Percentiles rank a stretch among this genome's conserved stretches.
phyloP scores from a whole-genome alignment of 345 rosid genomes.

The Eucalyptus polybractea region DNA sequence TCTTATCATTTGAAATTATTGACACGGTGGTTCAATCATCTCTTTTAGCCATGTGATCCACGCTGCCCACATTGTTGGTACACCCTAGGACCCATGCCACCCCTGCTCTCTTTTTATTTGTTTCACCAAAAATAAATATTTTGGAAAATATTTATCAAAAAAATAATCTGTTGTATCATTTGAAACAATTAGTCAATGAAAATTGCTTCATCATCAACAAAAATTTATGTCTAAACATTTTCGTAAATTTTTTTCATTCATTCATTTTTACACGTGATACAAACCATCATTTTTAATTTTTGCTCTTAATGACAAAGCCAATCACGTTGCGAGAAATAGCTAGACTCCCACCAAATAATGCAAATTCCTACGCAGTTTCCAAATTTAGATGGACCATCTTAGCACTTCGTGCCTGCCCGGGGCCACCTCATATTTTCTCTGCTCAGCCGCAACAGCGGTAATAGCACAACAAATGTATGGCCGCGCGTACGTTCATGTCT shows the following conservation, averaged over 20 bases:
- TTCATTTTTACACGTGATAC: no score
- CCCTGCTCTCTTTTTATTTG: no score
- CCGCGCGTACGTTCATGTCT: background rate
- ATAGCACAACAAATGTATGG: background rate
- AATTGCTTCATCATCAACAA: no score
- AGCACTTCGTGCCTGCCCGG: background rate
- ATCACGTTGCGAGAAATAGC: background rate
- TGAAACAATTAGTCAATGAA: no score
- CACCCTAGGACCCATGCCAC: background rate
- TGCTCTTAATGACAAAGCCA: background rate
- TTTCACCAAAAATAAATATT: no score
- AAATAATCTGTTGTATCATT: no score
- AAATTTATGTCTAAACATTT: no score
- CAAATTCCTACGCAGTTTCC: no score
- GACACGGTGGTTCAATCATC: rapidly evolving
- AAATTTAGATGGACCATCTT: background rate
- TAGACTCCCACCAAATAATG: background rate
- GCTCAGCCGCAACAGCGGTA: background rate
- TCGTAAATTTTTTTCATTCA: rapidly evolving
- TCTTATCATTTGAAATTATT: background rate
- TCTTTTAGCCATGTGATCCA: background rate
- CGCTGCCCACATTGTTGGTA: rapidly evolving
- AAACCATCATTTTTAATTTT: no score
- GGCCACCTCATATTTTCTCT: background rate
- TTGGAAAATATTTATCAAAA: no score